Conservation (phyloP, 148 eudicot species). For the Rhododendron henanense region DNA sequence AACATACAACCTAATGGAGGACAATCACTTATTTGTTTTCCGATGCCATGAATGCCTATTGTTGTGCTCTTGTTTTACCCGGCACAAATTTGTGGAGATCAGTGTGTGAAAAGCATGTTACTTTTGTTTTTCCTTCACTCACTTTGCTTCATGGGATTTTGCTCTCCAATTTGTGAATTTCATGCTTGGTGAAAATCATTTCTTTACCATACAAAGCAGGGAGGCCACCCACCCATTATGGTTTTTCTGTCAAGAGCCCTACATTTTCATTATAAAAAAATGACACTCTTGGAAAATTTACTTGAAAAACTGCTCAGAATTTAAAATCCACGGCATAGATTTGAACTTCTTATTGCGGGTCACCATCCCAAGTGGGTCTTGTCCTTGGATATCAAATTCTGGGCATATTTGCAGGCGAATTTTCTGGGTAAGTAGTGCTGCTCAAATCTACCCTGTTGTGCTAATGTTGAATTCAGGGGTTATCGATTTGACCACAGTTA, state of each 20-base stretch:
- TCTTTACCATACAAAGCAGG: background rate
- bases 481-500: background rate
- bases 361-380: background rate
- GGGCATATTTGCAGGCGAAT: background rate
- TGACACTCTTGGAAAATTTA: background rate
- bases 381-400: background rate
- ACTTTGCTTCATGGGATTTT: background rate
- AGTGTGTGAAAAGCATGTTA: background rate
- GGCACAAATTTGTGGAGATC: slow-evolving; percentile 3
- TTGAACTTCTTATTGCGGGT: background rate
- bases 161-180: background rate
- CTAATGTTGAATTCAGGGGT: background rate
- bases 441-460: background rate
- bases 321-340: background rate
- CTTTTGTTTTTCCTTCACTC: background rate
- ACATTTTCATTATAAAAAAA: background rate
- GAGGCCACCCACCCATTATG: background rate
- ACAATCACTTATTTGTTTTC: background rate
- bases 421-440: background rate
- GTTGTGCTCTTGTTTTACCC: background rate
- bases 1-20: too few species aligned
- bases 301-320: background rate
- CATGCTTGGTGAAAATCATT: background rate
- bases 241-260: background rate
- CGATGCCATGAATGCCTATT: background rate